Conservation (phyloP, 768 basidiomycete genomes). For the Lentinus tigrinus region DNA sequence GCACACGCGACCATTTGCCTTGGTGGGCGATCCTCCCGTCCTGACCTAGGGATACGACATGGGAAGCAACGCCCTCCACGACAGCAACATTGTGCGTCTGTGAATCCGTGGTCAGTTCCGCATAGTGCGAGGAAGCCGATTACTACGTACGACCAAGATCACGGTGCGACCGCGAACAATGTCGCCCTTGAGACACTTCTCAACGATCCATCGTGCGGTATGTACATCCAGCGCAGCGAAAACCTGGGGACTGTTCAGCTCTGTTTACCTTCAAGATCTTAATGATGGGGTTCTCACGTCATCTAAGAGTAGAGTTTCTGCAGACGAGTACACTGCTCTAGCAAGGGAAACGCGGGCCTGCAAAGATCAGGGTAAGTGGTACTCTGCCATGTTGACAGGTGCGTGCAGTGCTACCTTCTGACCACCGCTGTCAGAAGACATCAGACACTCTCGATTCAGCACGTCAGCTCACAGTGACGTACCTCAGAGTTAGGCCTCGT, state of each 20-base stretch:
- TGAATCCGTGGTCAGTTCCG: not conserved
- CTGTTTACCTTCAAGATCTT: not conserved
- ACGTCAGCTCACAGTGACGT: no score
- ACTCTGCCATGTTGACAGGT: not conserved
- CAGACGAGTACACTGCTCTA: slow-evolving; percentile 38
- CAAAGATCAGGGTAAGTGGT: not conserved
- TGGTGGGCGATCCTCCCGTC: slow-evolving; percentile 15
- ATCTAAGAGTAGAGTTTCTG: slow-evolving; percentile 39
- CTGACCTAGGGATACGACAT: slow-evolving; percentile 17
- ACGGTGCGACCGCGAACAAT: slow-evolving; percentile 46
- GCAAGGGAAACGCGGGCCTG: slow-evolving; percentile 43
- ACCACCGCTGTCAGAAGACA: slow-evolving; percentile 32
- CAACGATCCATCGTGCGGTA: slow-evolving; percentile 47
- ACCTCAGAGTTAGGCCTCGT: slow-evolving; percentile 47
- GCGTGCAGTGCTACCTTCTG: slow-evolving; percentile 34
- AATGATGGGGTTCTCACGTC: slow-evolving; percentile 26
- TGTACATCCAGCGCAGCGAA: slow-evolving; percentile 48
- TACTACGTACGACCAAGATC: slow-evolving; percentile 40
- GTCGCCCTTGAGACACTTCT: slow-evolving; percentile 44
- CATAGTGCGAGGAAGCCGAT: not conserved
- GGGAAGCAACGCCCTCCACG: slow-evolving; percentile 16
- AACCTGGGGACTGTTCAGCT: slow-evolving; percentile 21
- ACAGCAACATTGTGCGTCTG: slow-evolving; percentile 24
- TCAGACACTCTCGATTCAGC: not conserved
- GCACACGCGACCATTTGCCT: slow-evolving; percentile 10